Conservation (phyloP, 257 asterid species). For the Prunella vulgaris region DNA sequence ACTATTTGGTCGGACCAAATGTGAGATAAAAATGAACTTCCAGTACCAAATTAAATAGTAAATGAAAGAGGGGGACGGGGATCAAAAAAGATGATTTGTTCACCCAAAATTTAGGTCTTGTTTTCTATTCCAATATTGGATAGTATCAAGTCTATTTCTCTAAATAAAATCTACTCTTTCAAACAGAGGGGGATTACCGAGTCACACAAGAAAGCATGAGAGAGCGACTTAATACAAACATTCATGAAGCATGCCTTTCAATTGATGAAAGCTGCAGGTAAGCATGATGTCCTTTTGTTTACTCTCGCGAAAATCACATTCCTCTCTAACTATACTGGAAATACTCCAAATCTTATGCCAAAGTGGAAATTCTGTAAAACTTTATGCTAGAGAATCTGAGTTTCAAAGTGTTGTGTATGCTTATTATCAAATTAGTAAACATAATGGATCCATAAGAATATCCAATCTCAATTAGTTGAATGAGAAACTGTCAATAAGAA, state of each 20-base stretch:
- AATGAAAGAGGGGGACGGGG: too few relatives aligned
- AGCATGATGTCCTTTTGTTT: conserved; percentile 2
- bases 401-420: neutral
- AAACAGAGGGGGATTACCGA: conserved; percentile 47
- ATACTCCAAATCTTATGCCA: neutral
- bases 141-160: neutral
- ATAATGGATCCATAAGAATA: neutral
- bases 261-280: conserved; percentile 70
- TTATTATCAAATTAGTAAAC: neutral
- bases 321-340: neutral
- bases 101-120: too few relatives aligned
- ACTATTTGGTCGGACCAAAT: too few relatives aligned
- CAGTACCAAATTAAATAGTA: too few relatives aligned
- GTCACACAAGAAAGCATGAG: conserved; percentile 67
- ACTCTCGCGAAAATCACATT: too few relatives aligned
- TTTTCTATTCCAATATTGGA: neutral
- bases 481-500: neutral
- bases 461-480: too few relatives aligned
- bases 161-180: neutral
- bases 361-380: neutral
- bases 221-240: conserved; percentile 68
- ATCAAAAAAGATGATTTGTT: too few relatives aligned
- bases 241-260: conserved; percentile 70
- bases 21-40: too few relatives aligned
- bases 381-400: neutral